phyloP scores from a whole-genome alignment of 768 basidiomycete genomes.

The Calocera cornea region DNA sequence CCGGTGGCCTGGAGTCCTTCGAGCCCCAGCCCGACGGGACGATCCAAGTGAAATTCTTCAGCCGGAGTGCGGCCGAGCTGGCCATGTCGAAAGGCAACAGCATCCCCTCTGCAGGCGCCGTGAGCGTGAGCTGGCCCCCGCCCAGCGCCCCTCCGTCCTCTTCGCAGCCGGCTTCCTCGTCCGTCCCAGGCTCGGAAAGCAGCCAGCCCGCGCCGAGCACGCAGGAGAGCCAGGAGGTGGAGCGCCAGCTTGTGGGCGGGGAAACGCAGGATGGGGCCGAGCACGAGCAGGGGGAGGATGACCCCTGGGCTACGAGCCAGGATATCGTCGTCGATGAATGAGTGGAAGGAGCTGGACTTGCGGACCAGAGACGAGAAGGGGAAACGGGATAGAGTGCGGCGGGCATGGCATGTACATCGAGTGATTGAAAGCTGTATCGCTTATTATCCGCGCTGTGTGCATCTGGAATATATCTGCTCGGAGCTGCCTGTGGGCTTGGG shows the following conservation, averaged over 20 bases:
- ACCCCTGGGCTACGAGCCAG: constrained; percentile 1
- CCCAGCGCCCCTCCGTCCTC: neutral
- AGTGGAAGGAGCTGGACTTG: neutral
- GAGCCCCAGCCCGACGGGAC: constrained; percentile 1
- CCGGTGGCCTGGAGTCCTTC: neutral
- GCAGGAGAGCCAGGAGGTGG: constrained; percentile 3
- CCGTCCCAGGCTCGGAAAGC: neutral
- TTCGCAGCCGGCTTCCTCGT: neutral
- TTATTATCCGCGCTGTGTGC: no score
- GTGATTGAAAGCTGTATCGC: no score
- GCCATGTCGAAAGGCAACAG: neutral
- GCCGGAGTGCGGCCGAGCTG: neutral
- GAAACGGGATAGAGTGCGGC: neutral
- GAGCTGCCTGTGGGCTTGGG: no score
- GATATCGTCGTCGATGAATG: neutral
- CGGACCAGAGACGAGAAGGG: neutral
- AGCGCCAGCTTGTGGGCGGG: neutral
- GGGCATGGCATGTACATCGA: neutral
- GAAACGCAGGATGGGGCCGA: neutral
- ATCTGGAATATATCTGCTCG: no score
- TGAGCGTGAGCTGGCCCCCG: neutral
- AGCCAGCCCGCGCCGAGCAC: neutral
- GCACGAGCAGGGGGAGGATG: neutral
- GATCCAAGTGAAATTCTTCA: neutral
- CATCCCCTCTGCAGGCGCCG: neutral